A percentile compares a stretch with the other conserved stretches of the same genome.
These are phyloP conservation scores for Marasmius tenuissimus DNA, from an alignment of 1,284 basidiomycete species.

Conservation along the genomic window DNA sequence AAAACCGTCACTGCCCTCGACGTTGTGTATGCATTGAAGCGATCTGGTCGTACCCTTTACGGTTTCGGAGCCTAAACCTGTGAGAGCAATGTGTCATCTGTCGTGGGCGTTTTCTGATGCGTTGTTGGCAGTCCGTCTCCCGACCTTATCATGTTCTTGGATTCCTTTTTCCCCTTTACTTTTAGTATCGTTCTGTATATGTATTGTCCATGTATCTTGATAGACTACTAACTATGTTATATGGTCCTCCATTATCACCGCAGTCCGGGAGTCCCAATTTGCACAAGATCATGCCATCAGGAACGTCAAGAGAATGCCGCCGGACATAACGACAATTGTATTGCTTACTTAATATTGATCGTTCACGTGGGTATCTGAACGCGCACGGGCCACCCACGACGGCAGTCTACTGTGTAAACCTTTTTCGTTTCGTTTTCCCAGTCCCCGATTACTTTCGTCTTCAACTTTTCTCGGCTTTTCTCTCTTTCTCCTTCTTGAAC, in stretches of 20 bases:
- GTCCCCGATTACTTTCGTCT: background rate
- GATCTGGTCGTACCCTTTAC: conserved; percentile 78
- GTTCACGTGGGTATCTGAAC: background rate
- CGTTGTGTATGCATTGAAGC: conserved; percentile 82
- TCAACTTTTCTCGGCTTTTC: background rate
- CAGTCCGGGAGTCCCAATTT: background rate
- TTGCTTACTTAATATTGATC: too few species aligned
- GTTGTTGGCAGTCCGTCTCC: background rate
- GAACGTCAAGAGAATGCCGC: too few species aligned
- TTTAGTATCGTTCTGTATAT: background rate
- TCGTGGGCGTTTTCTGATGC: too few species aligned
- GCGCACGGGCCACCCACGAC: background rate
- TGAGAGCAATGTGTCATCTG: background rate
- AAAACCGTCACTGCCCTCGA: conserved; percentile 85
- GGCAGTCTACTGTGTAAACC: background rate
- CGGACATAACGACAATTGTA: too few species aligned
- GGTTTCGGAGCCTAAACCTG: conserved; percentile 48
- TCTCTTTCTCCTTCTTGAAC: background rate
- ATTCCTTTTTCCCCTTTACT: background rate
- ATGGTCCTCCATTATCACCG: background rate
- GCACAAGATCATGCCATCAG: too few species aligned
- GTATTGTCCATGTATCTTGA: background rate
- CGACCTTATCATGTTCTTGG: background rate
- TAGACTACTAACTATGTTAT: background rate
- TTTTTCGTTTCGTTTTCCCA: background rate